Conservation (phyloP, 1,139 yeast genomes). For the Yamadazyma songkhlaensis region DNA sequence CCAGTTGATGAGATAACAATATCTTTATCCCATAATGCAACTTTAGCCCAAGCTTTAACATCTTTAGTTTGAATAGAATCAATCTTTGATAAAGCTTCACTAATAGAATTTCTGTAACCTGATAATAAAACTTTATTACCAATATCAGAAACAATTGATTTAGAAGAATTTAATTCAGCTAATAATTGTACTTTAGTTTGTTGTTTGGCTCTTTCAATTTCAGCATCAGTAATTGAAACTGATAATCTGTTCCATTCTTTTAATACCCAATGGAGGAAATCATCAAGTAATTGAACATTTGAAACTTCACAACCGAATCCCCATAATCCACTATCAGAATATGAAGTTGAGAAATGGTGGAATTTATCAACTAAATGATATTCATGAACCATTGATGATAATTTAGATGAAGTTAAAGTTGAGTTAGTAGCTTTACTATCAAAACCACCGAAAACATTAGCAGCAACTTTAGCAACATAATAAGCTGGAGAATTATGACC, state of each 20-base stretch:
- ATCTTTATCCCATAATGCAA: constrained; percentile 79
- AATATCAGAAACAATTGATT: constrained; percentile 53
- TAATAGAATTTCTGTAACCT: constrained; percentile 60
- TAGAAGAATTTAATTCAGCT: constrained; percentile 42
- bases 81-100: constrained; percentile 58
- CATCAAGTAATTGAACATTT: constrained; percentile 61
- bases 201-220: constrained; percentile 74
- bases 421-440: constrained; percentile 52
- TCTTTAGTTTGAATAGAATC: constrained; percentile 61
- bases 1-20: constrained; percentile 81
- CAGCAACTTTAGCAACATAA: constrained; percentile 70
- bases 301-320: constrained; percentile 70
- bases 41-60: constrained; percentile 71
- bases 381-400: constrained; percentile 71
- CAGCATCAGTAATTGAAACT: constrained; percentile 69
- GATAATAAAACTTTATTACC: constrained; percentile 58
- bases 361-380: constrained; percentile 70
- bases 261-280: constrained; percentile 71
- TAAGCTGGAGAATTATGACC: constrained; percentile 59
- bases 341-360: constrained; percentile 68
- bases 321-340: constrained; percentile 79
- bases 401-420: constrained; percentile 77
- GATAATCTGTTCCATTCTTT: constrained; percentile 87
- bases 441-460: constrained; percentile 65
- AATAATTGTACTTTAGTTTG: constrained; percentile 62